Evolutionary conservation across 106 monocot genomes (phyloP).

Genomic region (Acanthochlamys bracteata): DNA sequence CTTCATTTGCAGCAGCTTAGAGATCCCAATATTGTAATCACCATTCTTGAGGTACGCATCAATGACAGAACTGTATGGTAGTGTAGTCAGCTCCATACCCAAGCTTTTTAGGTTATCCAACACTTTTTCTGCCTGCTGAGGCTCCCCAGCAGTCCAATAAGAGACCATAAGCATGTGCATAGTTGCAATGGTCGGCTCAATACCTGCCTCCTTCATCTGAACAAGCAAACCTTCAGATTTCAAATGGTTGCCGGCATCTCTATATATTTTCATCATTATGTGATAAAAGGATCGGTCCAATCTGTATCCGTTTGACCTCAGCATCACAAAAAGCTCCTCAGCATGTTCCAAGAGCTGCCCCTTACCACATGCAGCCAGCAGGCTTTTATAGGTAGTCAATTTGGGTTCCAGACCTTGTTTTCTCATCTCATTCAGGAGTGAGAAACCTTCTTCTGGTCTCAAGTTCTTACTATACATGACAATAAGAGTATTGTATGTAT

Average conservation of each 20-base stretch:
- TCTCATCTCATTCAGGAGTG: conserved; percentile 72
- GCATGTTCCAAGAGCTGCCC: conserved; percentile 73
- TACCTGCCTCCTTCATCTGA: conserved; percentile 70
- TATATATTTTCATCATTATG: conserved; percentile 88
- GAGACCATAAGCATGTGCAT: conserved; percentile 98
- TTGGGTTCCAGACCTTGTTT: conserved; percentile 64
- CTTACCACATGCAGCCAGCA: conserved; percentile 81
- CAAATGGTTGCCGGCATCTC: conserved; percentile 65
- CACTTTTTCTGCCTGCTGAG: conserved; percentile 70
- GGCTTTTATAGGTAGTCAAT: conserved; percentile 81
- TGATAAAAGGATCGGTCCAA: conserved; percentile 79
- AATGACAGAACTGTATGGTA: conserved; percentile 85
- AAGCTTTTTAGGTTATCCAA: conserved; percentile 67
- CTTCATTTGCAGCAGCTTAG: conserved; percentile 66
- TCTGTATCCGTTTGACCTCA: conserved; percentile 45
- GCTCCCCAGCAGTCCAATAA: conserved; percentile 68
- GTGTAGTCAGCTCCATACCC: conserved; percentile 46
- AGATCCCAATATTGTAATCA: conserved; percentile 58
- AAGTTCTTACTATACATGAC: conserved; percentile 79
- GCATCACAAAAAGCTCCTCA: conserved; percentile 57
- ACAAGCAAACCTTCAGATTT: conserved; percentile 72
- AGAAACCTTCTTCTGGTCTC: conserved; percentile 85
- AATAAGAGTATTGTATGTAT: conserved; percentile 73
- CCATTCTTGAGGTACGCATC: conserved; percentile 87
- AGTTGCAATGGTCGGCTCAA: conserved; percentile 84